phyloP scores from a whole-genome alignment of 2,329 filamentous ascomycete genomes.

The Cytospora paraplurivora region DNA sequence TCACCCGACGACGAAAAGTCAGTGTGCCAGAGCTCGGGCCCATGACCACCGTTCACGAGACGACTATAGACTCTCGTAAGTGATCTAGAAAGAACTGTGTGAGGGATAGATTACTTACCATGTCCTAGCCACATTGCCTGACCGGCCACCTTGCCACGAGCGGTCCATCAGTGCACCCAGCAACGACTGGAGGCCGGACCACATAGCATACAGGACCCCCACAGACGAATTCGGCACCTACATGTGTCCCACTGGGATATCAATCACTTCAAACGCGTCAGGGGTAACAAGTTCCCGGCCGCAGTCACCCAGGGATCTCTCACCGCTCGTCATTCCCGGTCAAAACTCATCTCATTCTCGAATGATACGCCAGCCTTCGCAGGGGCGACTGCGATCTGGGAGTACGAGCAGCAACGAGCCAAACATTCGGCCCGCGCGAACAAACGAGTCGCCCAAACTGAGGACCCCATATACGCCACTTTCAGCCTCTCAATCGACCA shows the following conservation, averaged over 20 bases:
- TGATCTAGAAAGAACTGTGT: constrained; percentile 29
- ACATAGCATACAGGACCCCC: constrained; percentile 35
- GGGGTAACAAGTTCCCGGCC: constrained; percentile 39
- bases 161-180: constrained; percentile 65
- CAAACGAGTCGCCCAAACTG: constrained; percentile 50
- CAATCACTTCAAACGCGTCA: constrained; percentile 14
- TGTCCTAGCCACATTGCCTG: constrained; percentile 64
- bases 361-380: constrained; percentile 44
- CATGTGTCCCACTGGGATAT: neutral
- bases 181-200: constrained; percentile 50
- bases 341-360: constrained; percentile 38
- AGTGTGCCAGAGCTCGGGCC: constrained; percentile 66
- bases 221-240: constrained; percentile 6
- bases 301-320: constrained; percentile 56
- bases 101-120: constrained; percentile 31
- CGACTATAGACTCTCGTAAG: constrained; percentile 71
- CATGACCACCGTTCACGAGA: constrained; percentile 70
- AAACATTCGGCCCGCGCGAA: constrained; percentile 43
- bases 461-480: constrained; percentile 50
- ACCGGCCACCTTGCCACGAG: constrained; percentile 64
- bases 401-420: constrained; percentile 45
- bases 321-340: constrained; percentile 59
- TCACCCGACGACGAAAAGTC: constrained; percentile 61
- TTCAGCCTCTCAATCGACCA: constrained; percentile 45
- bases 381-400: constrained; percentile 50